These are phyloP conservation scores for Polyrhizophydium stewartii DNA, from an alignment of 371 early-diverging fungal genomes.

Conservation along the genomic window DNA sequence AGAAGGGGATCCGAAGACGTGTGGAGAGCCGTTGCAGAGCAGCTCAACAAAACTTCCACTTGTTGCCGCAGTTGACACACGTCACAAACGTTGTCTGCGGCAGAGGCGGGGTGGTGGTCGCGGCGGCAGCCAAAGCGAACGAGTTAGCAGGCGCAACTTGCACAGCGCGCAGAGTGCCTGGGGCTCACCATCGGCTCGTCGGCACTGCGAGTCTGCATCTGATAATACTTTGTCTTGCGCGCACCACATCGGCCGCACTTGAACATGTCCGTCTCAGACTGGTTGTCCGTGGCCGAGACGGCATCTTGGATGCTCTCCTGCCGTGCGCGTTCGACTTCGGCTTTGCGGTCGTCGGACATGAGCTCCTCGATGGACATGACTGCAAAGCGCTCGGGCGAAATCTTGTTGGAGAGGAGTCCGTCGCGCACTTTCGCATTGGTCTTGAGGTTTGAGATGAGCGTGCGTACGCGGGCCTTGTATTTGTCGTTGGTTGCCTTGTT, in stretches of 20 bases:
- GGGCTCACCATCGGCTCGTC: slow-evolving; percentile 90
- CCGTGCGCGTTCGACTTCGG: slow-evolving; percentile 63
- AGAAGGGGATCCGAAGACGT: too few species aligned
- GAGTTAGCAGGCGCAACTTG: background rate
- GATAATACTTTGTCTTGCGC: slow-evolving; percentile 3
- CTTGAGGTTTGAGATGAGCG: slow-evolving; percentile 75
- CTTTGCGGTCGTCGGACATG: slow-evolving; percentile 80
- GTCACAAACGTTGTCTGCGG: slow-evolving; percentile 80
- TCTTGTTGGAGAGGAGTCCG: slow-evolving; percentile 65
- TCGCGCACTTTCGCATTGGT: slow-evolving; percentile 79
- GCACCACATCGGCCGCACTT: slow-evolving; percentile 90
- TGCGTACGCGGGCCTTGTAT: slow-evolving; percentile 80
- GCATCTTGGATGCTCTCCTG: slow-evolving; percentile 75
- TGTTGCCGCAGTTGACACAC: slow-evolving; percentile 76
- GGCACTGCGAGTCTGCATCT: slow-evolving; percentile 52
- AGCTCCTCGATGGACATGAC: slow-evolving; percentile 82
- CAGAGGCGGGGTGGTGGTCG: background rate
- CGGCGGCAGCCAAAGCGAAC: background rate
- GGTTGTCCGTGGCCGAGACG: slow-evolving; percentile 68
- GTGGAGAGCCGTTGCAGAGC: too few species aligned
- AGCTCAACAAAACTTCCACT: slow-evolving; percentile 64
- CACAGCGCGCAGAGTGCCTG: too few species aligned
- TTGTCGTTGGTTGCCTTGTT: slow-evolving; percentile 38
- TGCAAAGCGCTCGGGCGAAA: slow-evolving; percentile 56
- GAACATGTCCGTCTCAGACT: slow-evolving; percentile 92